A percentile compares a stretch with the other conserved stretches of the same genome.
These are phyloP conservation scores for Arthromyces matolae DNA, from an alignment of 768 basidiomycete genomes.

Conservation along the genomic window DNA sequence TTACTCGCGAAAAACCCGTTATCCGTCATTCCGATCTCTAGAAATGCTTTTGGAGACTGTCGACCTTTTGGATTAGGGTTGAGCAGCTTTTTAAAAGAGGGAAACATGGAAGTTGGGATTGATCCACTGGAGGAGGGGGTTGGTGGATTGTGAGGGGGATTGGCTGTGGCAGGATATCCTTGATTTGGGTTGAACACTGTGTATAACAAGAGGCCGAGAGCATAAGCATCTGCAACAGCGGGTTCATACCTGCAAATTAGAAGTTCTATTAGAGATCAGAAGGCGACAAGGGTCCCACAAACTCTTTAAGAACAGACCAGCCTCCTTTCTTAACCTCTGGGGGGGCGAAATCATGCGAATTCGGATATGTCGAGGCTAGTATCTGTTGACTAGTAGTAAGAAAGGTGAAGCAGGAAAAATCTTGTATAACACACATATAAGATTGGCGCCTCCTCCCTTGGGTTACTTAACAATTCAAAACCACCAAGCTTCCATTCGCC, in stretches of 20 bases:
- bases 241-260: conserved; percentile 40
- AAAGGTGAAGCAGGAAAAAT: conserved; percentile 6
- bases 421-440: conserved; percentile 63
- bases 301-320: conserved; percentile 85
- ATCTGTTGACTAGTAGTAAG: conserved; percentile 42
- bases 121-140: conserved; percentile 70
- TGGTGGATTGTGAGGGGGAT: conserved; percentile 76
- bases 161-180: conserved; percentile 63
- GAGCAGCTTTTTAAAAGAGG: conserved; percentile 80
- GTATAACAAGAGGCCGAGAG: conserved; percentile 83
- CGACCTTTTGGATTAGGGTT: conserved; percentile 86
- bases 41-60: conserved; percentile 69
- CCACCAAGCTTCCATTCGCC: conserved; percentile 98
- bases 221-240: conserved; percentile 79
- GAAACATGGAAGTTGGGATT: conserved; percentile 74
- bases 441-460: conserved; percentile 73
- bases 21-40: conserved; percentile 77
- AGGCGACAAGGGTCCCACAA: conserved; percentile 17
- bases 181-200: conserved; percentile 81
- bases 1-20: conserved; percentile 85
- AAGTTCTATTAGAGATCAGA: neutral
- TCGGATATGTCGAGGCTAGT: conserved; percentile 61
- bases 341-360: conserved; percentile 56
- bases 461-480: conserved; percentile 84
- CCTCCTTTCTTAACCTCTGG: conserved; percentile 90